Evolutionary conservation across 192 early-diverging fungal genomes (phyloP).

Genomic region (Podila epigama): DNA sequence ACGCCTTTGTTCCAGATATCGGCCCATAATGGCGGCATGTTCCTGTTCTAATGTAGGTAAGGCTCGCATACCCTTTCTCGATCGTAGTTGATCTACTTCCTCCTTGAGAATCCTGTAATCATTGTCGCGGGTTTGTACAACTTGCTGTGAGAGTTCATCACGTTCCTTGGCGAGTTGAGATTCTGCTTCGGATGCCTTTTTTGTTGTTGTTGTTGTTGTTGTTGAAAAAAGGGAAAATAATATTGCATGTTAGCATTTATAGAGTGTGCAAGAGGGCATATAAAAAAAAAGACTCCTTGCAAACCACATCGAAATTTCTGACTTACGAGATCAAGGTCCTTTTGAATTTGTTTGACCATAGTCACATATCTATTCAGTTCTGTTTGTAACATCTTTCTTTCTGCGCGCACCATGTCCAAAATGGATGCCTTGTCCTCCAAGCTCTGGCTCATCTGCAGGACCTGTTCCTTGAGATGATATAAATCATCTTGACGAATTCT

Average conservation of each 20-base stretch:
- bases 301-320: not conserved
- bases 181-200: conserved; percentile 34
- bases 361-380: conserved; percentile 26
- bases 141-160: conserved; percentile 33
- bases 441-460: conserved; percentile 13
- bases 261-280: not conserved
- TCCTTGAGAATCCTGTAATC: conserved; percentile 39
- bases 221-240: too few species aligned
- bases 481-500: conserved; percentile 39
- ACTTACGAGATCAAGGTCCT: conserved; percentile 34
- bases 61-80: conserved; percentile 19
- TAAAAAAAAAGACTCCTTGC: not conserved
- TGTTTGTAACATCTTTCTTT: conserved; percentile 29
- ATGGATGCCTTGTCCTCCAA: conserved; percentile 36
- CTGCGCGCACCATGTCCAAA: conserved; percentile 25
- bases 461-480: conserved; percentile 30
- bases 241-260: not conserved
- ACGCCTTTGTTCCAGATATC: conserved; percentile 35
- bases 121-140: conserved; percentile 17
- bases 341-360: conserved; percentile 45
- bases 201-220: too few species aligned
- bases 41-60: conserved; percentile 35
- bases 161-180: conserved; percentile 26
- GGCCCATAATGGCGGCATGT: conserved; percentile 34
- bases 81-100: conserved; percentile 33